A percentile compares a stretch with the other conserved stretches of the same genome.
Evolutionary conservation across 2,329 filamentous ascomycete species (phyloP).

Genomic region (Ascomycota sp.): DNA sequence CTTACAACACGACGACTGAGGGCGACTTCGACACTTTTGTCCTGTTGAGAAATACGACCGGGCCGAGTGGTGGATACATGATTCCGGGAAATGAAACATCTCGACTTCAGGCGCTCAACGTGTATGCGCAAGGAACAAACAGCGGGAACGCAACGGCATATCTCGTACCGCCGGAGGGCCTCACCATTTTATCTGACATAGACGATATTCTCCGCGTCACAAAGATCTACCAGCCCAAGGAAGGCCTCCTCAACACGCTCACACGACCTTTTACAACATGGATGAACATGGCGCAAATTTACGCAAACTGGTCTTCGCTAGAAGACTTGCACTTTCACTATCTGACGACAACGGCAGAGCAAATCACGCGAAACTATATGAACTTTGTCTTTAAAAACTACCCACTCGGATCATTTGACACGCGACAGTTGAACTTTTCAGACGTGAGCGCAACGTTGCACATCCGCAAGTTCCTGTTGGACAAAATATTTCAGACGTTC

Average conservation of each 20-base stretch:
- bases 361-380: slow-evolving; percentile 61
- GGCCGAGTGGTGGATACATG: too few species aligned
- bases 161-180: slow-evolving; percentile 47
- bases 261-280: slow-evolving; percentile 48
- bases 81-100: slow-evolving; percentile 43
- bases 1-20: slow-evolving; percentile 42
- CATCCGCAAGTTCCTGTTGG: slow-evolving; percentile 49
- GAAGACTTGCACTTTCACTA: slow-evolving; percentile 62
- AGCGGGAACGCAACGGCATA: slow-evolving; percentile 59
- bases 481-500: slow-evolving; percentile 55
- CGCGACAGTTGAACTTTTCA: slow-evolving; percentile 61
- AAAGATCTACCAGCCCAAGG: slow-evolving; percentile 56
- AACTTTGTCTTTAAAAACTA: slow-evolving; percentile 62
- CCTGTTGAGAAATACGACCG: slow-evolving; percentile 34
- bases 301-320: slow-evolving; percentile 54
- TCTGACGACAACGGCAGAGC: slow-evolving; percentile 61
- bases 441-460: slow-evolving; percentile 50
- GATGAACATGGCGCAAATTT: slow-evolving; percentile 66
- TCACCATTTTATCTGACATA: slow-evolving; percentile 59
- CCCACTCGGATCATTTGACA: slow-evolving; percentile 58
- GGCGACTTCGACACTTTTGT: slow-evolving; percentile 61
- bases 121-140: slow-evolving; percentile 42
- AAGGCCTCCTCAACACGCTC: slow-evolving; percentile 60
- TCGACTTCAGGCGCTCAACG: slow-evolving; percentile 45
- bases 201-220: slow-evolving; percentile 67